Evolutionary conservation across 129 eudicot species (phyloP).

Genomic region (Escallonia herrerae): DNA sequence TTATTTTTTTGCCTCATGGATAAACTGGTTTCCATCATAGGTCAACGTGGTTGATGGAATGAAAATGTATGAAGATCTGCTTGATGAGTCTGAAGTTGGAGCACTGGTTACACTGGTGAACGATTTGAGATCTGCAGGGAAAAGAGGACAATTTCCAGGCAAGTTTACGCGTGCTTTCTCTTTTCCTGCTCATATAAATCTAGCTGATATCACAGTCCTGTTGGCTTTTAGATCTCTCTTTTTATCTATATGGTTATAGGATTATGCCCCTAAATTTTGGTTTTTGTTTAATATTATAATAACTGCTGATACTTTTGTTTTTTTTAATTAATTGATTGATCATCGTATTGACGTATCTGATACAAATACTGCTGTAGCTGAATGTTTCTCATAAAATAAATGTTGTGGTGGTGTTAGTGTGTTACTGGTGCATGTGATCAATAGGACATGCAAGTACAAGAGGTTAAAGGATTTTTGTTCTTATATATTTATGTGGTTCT

Average conservation of each 20-base stretch:
- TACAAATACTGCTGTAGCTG: too few species aligned
- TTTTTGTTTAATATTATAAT: too few species aligned
- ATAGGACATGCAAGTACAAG: neutral
- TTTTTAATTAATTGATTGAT: too few species aligned
- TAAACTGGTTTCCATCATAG: constrained; percentile 23
- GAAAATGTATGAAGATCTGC: constrained; percentile 52
- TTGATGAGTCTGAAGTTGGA: constrained; percentile 54
- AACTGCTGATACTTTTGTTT: too few species aligned
- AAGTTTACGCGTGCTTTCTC: constrained; percentile 19
- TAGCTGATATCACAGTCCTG: neutral
- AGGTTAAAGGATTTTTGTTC: neutral
- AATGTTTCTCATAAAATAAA: too few species aligned
- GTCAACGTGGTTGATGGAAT: constrained; percentile 59
- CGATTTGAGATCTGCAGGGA: constrained; percentile 67
- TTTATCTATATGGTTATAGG: too few species aligned
- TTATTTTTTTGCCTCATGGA: neutral
- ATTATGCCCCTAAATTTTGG: neutral
- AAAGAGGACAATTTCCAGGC: constrained; percentile 56
- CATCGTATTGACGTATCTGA: too few species aligned
- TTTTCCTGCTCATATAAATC: neutral
- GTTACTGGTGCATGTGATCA: neutral
- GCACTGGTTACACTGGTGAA: constrained; percentile 46
- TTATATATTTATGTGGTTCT: neutral
- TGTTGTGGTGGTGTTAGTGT: too few species aligned
- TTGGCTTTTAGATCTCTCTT: neutral